phyloP scores from a whole-genome alignment of 345 rosid genomes.

The Euphorbia tirucalli region DNA sequence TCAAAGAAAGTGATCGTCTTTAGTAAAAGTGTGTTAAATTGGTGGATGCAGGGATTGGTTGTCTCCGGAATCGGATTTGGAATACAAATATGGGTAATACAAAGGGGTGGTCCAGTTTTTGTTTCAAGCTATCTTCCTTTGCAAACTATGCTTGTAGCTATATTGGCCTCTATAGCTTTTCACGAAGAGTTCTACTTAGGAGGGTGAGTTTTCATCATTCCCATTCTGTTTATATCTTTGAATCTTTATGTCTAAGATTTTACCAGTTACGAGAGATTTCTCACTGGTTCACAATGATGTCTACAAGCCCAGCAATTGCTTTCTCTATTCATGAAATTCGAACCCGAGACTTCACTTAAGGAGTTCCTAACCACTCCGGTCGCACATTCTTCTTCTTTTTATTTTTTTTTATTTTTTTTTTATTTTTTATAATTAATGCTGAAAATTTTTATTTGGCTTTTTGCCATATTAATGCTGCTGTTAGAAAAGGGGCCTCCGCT shows the following conservation, averaged over 20 bases:
- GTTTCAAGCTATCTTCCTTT: constrained; percentile 58
- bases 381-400: no score
- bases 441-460: no score
- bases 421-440: background rate
- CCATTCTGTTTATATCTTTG: background rate
- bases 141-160: constrained; percentile 60
- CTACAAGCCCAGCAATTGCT: no score
- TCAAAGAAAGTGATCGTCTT: background rate
- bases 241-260: no score
- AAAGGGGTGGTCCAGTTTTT: constrained; percentile 65
- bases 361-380: no score
- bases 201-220: constrained; percentile 39
- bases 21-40: background rate
- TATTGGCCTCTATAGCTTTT: constrained; percentile 48
- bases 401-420: no score
- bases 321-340: no score
- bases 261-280: no score
- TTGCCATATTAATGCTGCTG: no score
- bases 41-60: constrained; percentile 40
- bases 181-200: constrained; percentile 66
- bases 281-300: no score
- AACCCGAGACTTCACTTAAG: no score
- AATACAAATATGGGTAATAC: constrained; percentile 58
- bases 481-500: background rate
- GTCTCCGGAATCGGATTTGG: constrained; percentile 68